Evolutionary conservation across 1,284 basidiomycete species (phyloP).

Genomic region (Apiotrichum brassicae): DNA sequence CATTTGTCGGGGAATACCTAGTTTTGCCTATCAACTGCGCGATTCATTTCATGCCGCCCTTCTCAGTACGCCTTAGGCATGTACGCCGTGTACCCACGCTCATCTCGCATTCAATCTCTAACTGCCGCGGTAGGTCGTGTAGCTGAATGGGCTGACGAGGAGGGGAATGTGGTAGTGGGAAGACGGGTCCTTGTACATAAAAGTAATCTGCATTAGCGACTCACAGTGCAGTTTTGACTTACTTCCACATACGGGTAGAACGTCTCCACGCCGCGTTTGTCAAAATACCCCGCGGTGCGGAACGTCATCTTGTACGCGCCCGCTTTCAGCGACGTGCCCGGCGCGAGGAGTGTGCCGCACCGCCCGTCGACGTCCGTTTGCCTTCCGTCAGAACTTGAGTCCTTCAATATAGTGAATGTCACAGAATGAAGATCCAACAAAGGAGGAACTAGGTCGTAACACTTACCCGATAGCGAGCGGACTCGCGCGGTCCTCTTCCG

Average conservation of each 20-base stretch:
- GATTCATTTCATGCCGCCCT: too few relatives aligned
- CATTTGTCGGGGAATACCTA: too few relatives aligned
- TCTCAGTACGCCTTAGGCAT: too few relatives aligned
- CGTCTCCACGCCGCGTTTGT: conserved; percentile 55
- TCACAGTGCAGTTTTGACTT: conserved; percentile 6
- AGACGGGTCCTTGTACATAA: conserved; percentile 59
- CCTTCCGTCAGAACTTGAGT: too few relatives aligned
- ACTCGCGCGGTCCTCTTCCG: conserved; percentile 47
- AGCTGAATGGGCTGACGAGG: conserved; percentile 83
- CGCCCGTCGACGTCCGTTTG: conserved; percentile 75
- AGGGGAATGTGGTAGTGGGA: conserved; percentile 90
- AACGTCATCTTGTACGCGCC: conserved; percentile 79
- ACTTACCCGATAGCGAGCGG: conserved; percentile 57
- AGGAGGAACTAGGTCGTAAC: too few relatives aligned
- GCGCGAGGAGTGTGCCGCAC: conserved; percentile 61
- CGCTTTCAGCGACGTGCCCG: conserved; percentile 53
- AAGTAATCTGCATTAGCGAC: conserved; percentile 57
- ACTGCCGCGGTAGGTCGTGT: conserved; percentile 85
- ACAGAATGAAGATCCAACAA: too few relatives aligned
- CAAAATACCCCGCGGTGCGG: conserved; percentile 75
- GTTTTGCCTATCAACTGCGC: too few relatives aligned
- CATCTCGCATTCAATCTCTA: too few relatives aligned
- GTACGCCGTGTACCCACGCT: too few relatives aligned
- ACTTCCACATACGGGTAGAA: conserved; percentile 67
- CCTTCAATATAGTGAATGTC: too few relatives aligned